Percentiles rank a stretch among this genome's conserved stretches.
Evolutionary conservation across 371 early-diverging fungal species (phyloP).

Genomic region (Mucor sp.): DNA sequence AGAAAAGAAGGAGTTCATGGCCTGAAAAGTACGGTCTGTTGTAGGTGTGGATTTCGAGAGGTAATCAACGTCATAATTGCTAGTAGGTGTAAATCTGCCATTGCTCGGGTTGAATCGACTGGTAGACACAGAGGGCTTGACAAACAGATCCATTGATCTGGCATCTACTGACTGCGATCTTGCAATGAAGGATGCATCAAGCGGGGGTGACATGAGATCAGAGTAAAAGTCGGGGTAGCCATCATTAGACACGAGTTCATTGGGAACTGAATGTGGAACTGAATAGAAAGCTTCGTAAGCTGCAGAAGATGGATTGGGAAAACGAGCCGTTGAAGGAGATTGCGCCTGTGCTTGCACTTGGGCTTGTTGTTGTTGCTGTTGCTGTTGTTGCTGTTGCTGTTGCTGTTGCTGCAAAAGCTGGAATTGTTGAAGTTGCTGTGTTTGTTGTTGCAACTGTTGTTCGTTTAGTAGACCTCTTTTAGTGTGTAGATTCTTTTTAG

Average conservation of each 20-base stretch:
- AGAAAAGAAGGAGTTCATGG: slow-evolving; percentile 16
- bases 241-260: slow-evolving; percentile 43
- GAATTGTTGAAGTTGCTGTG: slow-evolving; percentile 27
- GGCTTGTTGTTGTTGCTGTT: slow-evolving; percentile 10
- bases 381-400: slow-evolving; percentile 6
- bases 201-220: slow-evolving; percentile 20
- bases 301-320: slow-evolving; percentile 26
- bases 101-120: slow-evolving; percentile 13
- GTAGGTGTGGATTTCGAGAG: slow-evolving; percentile 36
- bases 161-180: slow-evolving; percentile 32
- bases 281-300: slow-evolving; percentile 61
- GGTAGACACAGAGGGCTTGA: slow-evolving; percentile 12
- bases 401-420: slow-evolving; percentile 1
- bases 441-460: slow-evolving; percentile 13
- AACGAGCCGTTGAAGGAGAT: slow-evolving; percentile 5
- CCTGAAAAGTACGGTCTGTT: slow-evolving; percentile 14
- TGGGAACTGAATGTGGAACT: slow-evolving; percentile 41
- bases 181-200: slow-evolving; percentile 16
- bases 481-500: slow-evolving; percentile 89
- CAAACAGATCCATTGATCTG: slow-evolving; percentile 22
- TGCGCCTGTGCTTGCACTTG: slow-evolving; percentile 7
- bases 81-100: slow-evolving; percentile 12
- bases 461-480: slow-evolving; percentile 45
- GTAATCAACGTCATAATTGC: slow-evolving; percentile 24
- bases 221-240: slow-evolving; percentile 21